Evolutionary conservation across 306 rosid genomes (phyloP).

Genomic region (Quercus robur): DNA sequence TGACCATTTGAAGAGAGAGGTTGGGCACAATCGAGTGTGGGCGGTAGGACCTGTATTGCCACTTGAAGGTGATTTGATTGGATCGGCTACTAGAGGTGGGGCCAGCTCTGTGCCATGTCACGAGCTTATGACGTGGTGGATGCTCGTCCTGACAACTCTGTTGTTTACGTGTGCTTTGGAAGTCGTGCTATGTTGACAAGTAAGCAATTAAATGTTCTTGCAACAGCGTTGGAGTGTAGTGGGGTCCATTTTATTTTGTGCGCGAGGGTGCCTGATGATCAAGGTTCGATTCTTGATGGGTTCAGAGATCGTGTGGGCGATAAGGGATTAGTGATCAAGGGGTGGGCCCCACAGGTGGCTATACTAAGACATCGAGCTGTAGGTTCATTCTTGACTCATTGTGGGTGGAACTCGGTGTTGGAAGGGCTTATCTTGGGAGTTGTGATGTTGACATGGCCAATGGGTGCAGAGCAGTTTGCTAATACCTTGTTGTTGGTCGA

Average conservation of each 20-base stretch:
- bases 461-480: slow-evolving; percentile 40
- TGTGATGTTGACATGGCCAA: slow-evolving; percentile 59
- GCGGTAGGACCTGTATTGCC: slow-evolving; percentile 42
- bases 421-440: slow-evolving; percentile 41
- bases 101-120: slow-evolving; percentile 14
- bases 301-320: slow-evolving; percentile 21
- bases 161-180: slow-evolving; percentile 48
- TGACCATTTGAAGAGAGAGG: slow-evolving; percentile 23
- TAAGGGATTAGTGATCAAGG: slow-evolving; percentile 27
- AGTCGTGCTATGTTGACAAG: slow-evolving; percentile 32
- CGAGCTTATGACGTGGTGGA: slow-evolving; percentile 33
- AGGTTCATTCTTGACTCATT: slow-evolving; percentile 49
- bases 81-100: slow-evolving; percentile 26
- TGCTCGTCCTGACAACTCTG: slow-evolving; percentile 1
- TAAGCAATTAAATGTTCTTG: slow-evolving; percentile 30
- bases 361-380: slow-evolving; percentile 39
- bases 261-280: background rate
- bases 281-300: background rate
- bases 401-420: slow-evolving; percentile 57
- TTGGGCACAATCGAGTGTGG: slow-evolving; percentile 36
- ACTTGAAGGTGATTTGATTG: background rate
- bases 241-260: slow-evolving; percentile 31
- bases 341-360: slow-evolving; percentile 51
- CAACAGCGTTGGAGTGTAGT: slow-evolving; percentile 23
- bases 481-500: slow-evolving; percentile 43